Base-by-base conservation (phyloP, 768 basidiomycete species). In the Hebeloma cylindrosporum region DNA sequence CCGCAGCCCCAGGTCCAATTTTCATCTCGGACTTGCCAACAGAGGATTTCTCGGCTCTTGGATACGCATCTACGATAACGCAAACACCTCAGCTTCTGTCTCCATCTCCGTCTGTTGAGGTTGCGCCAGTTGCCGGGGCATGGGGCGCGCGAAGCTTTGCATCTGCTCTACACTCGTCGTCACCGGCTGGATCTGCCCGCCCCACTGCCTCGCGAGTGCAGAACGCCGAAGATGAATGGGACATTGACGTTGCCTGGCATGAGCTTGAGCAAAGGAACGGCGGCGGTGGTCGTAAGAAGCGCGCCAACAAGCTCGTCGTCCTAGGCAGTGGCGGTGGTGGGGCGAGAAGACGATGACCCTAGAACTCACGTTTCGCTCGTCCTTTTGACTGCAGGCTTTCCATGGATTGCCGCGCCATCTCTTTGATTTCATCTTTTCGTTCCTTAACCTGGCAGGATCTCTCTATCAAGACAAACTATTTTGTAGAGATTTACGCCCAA, bases 131-230 rank as follows among this genome's bases (percentile, higher is more conserved):
- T 4, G 26, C 73, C 6, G 87, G 87, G 14, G 87, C 79, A 20
- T 92, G 88, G 90, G 88, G 88, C 17, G 69, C 74, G 13, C 72
- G 85, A 43, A 91, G 87, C 53, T 93, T 93, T 61, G 91, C 91
- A 9, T 83, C 87, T 7, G 85, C 89, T 0, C 65, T 85, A 45
- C 82, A 85, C 59, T 74, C 83, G 11, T 58, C 73, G 34, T 57
- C 71, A 18, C 53, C 66, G 18, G 47, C 65, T 17, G 48, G 56
- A n/a, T n/a, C n/a, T n/a, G n/a, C n/a, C 9, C 59, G 54, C 9
- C 34, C 51, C 18, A 50, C 56, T 23, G 31, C 60, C n/a, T 43
- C 60, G 37, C 61, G 60, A 18, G 53, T 58, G 34, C 63, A 67
- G 40, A 67, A 61, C 18, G 60, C 59, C 5, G 72, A 73, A 48